Evolutionary conservation across 75 land plant genomes (phyloP).

Genomic region (Gnetum montanum): DNA sequence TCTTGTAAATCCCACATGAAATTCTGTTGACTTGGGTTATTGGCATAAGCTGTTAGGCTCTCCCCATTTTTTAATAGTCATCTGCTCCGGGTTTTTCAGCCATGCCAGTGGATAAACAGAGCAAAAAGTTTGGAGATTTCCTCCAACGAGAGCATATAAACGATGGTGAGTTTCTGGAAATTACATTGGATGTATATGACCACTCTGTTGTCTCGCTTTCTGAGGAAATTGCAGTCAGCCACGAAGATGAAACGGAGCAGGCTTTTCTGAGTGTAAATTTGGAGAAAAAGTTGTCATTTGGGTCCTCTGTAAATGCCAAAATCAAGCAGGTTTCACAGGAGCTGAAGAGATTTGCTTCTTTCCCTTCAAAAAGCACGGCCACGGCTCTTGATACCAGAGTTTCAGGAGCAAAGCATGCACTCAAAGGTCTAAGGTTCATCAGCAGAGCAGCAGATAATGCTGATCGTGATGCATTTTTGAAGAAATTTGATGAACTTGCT

Average conservation of each 20-base stretch:
- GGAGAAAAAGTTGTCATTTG: conserved; percentile 17
- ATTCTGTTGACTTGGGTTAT: too few species aligned
- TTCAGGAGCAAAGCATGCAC: conserved; percentile 54
- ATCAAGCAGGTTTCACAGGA: conserved; percentile 41
- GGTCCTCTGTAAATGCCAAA: conserved; percentile 11
- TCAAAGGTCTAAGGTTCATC: conserved; percentile 55
- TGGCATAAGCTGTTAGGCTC: too few species aligned
- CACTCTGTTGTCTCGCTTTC: conserved; percentile 30
- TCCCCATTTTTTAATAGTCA: too few species aligned
- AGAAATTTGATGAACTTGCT: conserved; percentile 52
- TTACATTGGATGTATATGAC: conserved; percentile 51
- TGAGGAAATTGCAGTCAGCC: conserved; percentile 9
- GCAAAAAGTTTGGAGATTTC: conserved; percentile 4
- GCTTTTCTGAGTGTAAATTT: conserved; percentile 15
- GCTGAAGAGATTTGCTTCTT: conserved; percentile 26
- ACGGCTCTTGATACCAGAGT: conserved; percentile 22
- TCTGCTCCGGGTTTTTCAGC: neutral
- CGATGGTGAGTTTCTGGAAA: conserved; percentile 34
- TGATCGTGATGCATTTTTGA: conserved; percentile 42
- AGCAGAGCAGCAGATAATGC: conserved; percentile 38
- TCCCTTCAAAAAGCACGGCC: neutral
- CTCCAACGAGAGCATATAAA: neutral
- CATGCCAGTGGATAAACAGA: neutral
- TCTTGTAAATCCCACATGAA: too few species aligned
- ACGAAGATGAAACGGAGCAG: conserved; percentile 16